Evolutionary conservation across 2,329 filamentous ascomycete species (phyloP).

Genomic region (Penicillium aurantiogriseum): DNA sequence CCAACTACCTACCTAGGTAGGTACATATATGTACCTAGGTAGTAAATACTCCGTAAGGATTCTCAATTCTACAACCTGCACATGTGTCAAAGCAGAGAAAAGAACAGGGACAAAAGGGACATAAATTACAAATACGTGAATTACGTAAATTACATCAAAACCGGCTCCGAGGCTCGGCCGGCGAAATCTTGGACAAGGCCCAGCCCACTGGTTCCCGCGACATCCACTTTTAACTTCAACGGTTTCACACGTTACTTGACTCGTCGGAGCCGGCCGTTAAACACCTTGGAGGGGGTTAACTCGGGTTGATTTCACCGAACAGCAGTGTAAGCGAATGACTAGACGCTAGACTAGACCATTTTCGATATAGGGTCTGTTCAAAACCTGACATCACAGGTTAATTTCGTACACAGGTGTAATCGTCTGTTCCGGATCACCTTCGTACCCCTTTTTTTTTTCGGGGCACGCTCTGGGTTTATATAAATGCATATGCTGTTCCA

Average conservation of each 20-base stretch:
- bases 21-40: no score
- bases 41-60: no score
- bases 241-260: slow-evolving; percentile 12
- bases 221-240: slow-evolving; percentile 7
- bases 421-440: slow-evolving; percentile 8
- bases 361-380: slow-evolving; percentile 1
- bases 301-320: slow-evolving; percentile 20
- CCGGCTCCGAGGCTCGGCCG: slow-evolving; percentile 28
- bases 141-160: neutral
- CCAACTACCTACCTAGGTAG: no score
- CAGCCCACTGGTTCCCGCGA: slow-evolving; percentile 4
- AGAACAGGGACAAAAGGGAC: neutral
- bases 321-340: neutral
- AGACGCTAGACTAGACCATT: slow-evolving; percentile 1
- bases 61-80: neutral
- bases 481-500: slow-evolving; percentile 14
- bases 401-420: slow-evolving; percentile 17
- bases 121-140: neutral
- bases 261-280: slow-evolving; percentile 25
- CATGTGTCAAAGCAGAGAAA: neutral
- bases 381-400: slow-evolving; percentile 19
- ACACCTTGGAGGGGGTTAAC: slow-evolving; percentile 15
- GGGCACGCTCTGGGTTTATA: slow-evolving; percentile 11
- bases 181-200: neutral
- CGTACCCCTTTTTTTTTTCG: slow-evolving; percentile 8